Conservation (phyloP, 306 rosid genomes). For the Sechiopsis laciniata region DNA sequence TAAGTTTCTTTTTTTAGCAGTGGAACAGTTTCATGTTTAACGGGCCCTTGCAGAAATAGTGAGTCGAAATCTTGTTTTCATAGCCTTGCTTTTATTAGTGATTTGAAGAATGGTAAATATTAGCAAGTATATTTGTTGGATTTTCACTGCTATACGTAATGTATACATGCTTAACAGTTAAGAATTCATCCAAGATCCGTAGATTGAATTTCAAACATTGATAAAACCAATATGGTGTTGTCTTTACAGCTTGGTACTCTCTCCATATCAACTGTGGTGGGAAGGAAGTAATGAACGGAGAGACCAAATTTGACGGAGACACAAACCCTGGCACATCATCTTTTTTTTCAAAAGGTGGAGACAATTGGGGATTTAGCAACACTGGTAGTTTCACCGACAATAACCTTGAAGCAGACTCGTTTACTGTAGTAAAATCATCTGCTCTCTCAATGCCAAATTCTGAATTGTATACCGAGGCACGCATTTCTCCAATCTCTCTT, state of each 20-base stretch:
- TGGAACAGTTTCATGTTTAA: slow-evolving; percentile 40
- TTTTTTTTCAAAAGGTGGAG: not conserved
- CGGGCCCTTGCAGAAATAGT: slow-evolving; percentile 2
- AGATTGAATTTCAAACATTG: not conserved
- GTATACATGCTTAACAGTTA: too few species aligned
- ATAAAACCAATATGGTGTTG: not conserved
- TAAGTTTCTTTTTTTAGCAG: slow-evolving; percentile 24
- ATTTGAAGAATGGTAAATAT: not conserved
- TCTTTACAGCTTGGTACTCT: slow-evolving; percentile 37
- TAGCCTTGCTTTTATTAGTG: not conserved
- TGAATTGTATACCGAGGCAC: slow-evolving; percentile 49
- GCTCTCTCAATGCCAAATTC: slow-evolving; percentile 26
- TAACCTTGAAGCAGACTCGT: not conserved
- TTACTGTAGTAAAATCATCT: slow-evolving; percentile 22
- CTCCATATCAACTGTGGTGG: slow-evolving; percentile 66
- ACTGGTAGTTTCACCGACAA: slow-evolving; percentile 44
- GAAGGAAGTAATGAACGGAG: not conserved
- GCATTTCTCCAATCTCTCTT: slow-evolving; percentile 53
- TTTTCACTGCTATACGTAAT: not conserved
- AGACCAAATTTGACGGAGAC: slow-evolving; percentile 39
- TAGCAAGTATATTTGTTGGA: not conserved
- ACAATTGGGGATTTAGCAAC: slow-evolving; percentile 48
- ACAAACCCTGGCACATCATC: slow-evolving; percentile 28
- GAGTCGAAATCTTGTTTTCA: not conserved
- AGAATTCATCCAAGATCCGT: too few species aligned